Conservation (phyloP, 176 grass and related monocot species). For the Typha latifolia region DNA sequence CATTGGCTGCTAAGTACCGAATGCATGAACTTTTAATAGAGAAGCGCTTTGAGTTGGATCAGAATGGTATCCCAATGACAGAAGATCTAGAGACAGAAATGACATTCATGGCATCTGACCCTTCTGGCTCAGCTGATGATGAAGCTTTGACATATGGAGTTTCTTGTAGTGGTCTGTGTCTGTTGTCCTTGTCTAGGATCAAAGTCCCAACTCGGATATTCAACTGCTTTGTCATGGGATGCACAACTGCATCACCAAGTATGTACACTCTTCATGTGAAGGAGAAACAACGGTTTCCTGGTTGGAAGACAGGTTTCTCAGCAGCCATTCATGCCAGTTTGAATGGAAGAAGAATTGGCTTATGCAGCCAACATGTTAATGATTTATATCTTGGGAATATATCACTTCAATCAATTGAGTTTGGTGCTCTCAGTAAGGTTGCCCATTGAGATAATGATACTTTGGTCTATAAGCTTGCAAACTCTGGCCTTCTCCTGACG, state of each 20-base stretch:
- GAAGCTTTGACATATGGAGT: slow-evolving; percentile 80
- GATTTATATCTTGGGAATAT: slow-evolving; percentile 81
- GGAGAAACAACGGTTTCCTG: slow-evolving; percentile 80
- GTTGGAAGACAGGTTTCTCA: slow-evolving; percentile 84
- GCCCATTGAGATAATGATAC: background rate
- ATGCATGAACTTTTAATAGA: slow-evolving; percentile 81
- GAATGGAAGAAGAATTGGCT: slow-evolving; percentile 60
- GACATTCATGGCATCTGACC: slow-evolving; percentile 29
- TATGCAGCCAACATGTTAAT: slow-evolving; percentile 85
- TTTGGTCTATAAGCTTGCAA: background rate
- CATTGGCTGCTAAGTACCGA: slow-evolving; percentile 74
- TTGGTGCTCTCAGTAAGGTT: slow-evolving; percentile 54
- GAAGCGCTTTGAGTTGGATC: slow-evolving; percentile 75
- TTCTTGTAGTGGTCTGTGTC: slow-evolving; percentile 58
- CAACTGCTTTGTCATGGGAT: slow-evolving; percentile 80
- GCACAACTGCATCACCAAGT: slow-evolving; percentile 55
- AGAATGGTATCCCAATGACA: slow-evolving; percentile 52
- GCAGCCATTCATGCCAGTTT: slow-evolving; percentile 69
- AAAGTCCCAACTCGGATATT: slow-evolving; percentile 50
- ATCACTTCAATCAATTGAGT: slow-evolving; percentile 86
- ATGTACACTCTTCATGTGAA: slow-evolving; percentile 71
- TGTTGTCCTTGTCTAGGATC: slow-evolving; percentile 70
- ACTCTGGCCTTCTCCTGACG: background rate
- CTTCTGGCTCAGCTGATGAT: slow-evolving; percentile 27
- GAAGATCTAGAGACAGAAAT: slow-evolving; percentile 47